Percentiles rank a stretch among this genome's conserved stretches.
phyloP scores from a whole-genome alignment of 306 rosid genomes.

The Fragaria vesca region DNA sequence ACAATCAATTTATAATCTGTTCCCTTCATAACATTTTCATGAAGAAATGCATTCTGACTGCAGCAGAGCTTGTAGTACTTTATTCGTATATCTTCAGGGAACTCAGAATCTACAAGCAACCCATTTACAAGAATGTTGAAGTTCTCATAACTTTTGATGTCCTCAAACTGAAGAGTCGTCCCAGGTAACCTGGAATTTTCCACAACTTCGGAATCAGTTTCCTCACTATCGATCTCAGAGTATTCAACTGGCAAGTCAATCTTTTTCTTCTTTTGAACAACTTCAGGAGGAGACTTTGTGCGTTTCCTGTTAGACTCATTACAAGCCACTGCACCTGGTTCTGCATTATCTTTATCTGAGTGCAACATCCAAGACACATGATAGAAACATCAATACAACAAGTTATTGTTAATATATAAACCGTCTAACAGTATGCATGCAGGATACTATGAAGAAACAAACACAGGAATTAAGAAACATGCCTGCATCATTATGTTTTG shows the following conservation, averaged over 20 bases:
- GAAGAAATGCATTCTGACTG: constrained; percentile 72
- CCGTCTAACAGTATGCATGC: constrained; percentile 3
- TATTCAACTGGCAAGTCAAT: constrained; percentile 22
- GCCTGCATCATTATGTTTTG: constrained; percentile 54
- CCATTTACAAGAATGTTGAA: constrained; percentile 61
- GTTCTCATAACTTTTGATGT: constrained; percentile 45
- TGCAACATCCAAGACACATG: constrained; percentile 24
- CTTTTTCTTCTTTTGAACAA: constrained; percentile 51
- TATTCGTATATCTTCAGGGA: constrained; percentile 47
- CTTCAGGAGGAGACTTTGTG: constrained; percentile 31
- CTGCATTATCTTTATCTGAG: constrained; percentile 41
- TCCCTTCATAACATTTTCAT: constrained; percentile 56
- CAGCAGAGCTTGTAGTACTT: constrained; percentile 72
- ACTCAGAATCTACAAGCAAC: constrained; percentile 48
- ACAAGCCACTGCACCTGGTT: constrained; percentile 20
- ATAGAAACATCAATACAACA: constrained; percentile 9
- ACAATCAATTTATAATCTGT: constrained; percentile 40
- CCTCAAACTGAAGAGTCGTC: constrained; percentile 43
- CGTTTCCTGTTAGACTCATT: constrained; percentile 42
- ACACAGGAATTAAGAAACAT: constrained; percentile 29
- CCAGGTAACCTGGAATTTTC: constrained; percentile 35
- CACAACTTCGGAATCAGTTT: constrained; percentile 51
- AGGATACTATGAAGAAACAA: not conserved
- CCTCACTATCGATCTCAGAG: constrained; percentile 59
- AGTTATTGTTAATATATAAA: constrained; percentile 5